Percentiles rank a stretch among this genome's conserved stretches.
phyloP scores from a whole-genome alignment of 495 filamentous ascomycete species.

The Recurvomyces mirabilis region DNA sequence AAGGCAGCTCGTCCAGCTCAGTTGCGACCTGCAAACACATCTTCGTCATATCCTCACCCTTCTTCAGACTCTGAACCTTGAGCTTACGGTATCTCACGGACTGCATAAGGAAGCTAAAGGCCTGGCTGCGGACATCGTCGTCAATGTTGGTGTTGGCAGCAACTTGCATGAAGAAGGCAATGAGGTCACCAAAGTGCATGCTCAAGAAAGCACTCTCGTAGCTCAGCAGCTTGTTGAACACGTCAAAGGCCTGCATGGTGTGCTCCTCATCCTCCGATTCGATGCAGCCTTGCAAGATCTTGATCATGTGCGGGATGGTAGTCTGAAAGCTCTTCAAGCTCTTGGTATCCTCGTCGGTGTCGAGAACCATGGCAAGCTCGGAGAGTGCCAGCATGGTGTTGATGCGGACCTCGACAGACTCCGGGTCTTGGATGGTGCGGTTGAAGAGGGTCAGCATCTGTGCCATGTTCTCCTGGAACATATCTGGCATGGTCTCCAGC shows the following conservation, averaged over 20 bases:
- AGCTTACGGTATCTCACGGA: constrained; percentile 82
- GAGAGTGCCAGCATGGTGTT: constrained; percentile 92
- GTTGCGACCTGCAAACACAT: constrained; percentile 80
- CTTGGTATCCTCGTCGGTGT: constrained; percentile 68
- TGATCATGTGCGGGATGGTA: constrained; percentile 77
- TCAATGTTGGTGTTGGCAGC: constrained; percentile 60
- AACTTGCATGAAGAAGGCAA: constrained; percentile 89
- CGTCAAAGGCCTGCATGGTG: constrained; percentile 81
- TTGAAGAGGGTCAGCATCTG: constrained; percentile 74
- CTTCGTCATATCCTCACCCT: constrained; percentile 75
- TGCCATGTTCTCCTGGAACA: constrained; percentile 61
- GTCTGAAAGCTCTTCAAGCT: constrained; percentile 62
- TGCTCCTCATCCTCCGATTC: constrained; percentile 71
- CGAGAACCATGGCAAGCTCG: constrained; percentile 74
- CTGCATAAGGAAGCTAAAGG: constrained; percentile 87
- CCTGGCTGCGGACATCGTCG: constrained; percentile 78
- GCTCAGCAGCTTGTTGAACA: constrained; percentile 90
- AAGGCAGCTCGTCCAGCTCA: constrained; percentile 61
- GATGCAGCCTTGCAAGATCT: constrained; percentile 72
- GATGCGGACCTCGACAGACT: constrained; percentile 82
- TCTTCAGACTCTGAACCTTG: constrained; percentile 78
- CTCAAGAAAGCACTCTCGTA: constrained; percentile 78
- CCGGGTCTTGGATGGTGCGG: constrained; percentile 78
- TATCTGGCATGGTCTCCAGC: constrained; percentile 70
- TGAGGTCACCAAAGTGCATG: constrained; percentile 75